Evolutionary conservation across 192 early-diverging fungal species (phyloP).

Genomic region (Coemansia sp.): DNA sequence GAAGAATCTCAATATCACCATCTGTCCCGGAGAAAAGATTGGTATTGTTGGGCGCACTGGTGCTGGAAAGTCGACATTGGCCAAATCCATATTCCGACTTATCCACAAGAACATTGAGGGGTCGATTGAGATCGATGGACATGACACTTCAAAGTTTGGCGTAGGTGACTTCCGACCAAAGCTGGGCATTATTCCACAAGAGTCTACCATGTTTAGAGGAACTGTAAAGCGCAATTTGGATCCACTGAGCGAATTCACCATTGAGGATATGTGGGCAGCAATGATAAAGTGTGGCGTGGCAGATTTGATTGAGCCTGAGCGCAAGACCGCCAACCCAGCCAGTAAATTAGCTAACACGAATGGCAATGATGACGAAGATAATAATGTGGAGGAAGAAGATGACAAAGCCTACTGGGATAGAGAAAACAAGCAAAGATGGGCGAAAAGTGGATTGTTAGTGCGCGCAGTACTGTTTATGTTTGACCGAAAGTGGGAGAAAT

Average conservation of each 20-base stretch:
- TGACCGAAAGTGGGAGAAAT: not conserved
- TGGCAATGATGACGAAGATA: not conserved
- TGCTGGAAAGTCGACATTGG: slow-evolving; percentile 68
- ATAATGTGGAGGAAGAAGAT: not conserved
- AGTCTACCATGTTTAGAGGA: slow-evolving; percentile 65
- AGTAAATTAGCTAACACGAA: not conserved
- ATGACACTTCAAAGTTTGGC: slow-evolving; percentile 68
- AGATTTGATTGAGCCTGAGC: not conserved
- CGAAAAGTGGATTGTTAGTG: not conserved
- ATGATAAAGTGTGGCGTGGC: slow-evolving; percentile 31
- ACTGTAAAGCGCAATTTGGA: slow-evolving; percentile 69
- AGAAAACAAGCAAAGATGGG: not conserved
- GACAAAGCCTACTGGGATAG: not conserved
- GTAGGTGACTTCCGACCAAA: slow-evolving; percentile 43
- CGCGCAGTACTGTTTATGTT: not conserved
- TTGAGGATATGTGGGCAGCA: slow-evolving; percentile 65
- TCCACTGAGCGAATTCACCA: slow-evolving; percentile 54
- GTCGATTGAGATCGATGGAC: slow-evolving; percentile 69
- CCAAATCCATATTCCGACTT: slow-evolving; percentile 67
- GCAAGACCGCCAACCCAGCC: not conserved
- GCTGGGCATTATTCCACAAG: slow-evolving; percentile 69
- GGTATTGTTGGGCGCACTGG: slow-evolving; percentile 80
- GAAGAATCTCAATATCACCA: slow-evolving; percentile 59
- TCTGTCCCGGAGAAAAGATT: slow-evolving; percentile 64
- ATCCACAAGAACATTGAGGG: slow-evolving; percentile 57